These are phyloP conservation scores for Mollisiaceae sp. DNA, from an alignment of 2,329 filamentous ascomycete species.

Conservation along the genomic window DNA sequence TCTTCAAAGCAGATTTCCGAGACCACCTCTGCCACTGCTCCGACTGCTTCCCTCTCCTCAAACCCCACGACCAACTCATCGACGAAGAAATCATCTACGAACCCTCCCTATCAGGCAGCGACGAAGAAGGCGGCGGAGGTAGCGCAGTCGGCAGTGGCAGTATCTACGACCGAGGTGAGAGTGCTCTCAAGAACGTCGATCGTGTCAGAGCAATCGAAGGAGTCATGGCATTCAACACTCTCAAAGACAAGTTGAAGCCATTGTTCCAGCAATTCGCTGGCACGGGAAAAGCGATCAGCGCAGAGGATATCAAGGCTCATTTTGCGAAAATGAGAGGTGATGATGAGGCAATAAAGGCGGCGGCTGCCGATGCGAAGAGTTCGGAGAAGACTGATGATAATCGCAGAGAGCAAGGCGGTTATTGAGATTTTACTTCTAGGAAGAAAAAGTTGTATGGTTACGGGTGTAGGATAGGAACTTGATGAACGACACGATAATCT, in stretches of 20 bases:
- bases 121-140: constrained; percentile 56
- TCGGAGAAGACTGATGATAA: constrained; percentile 34
- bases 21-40: constrained; percentile 81
- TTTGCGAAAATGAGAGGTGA: constrained; percentile 95
- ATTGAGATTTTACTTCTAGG: constrained; percentile 27
- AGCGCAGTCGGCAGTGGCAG: constrained; percentile 76
- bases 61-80: constrained; percentile 77
- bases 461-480: neutral
- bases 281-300: constrained; percentile 83
- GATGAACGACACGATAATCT: neutral
- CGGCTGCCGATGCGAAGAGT: constrained; percentile 39
- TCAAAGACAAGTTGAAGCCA: constrained; percentile 93
- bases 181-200: constrained; percentile 88
- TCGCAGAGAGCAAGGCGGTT: constrained; percentile 53
- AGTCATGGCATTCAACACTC: constrained; percentile 96
- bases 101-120: constrained; percentile 78
- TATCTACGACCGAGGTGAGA: constrained; percentile 89
- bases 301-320: constrained; percentile 95
- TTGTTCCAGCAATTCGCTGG: constrained; percentile 95
- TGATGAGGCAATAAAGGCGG: constrained; percentile 55
- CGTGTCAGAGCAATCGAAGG: constrained; percentile 93
- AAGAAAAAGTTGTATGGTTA: neutral
- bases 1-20: constrained; percentile 80
- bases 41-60: constrained; percentile 76
- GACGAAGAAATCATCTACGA: constrained; percentile 96